These are phyloP conservation scores for Globisporangium splendens DNA, from an alignment of 352 stramenopile species.

Conservation along the genomic window DNA sequence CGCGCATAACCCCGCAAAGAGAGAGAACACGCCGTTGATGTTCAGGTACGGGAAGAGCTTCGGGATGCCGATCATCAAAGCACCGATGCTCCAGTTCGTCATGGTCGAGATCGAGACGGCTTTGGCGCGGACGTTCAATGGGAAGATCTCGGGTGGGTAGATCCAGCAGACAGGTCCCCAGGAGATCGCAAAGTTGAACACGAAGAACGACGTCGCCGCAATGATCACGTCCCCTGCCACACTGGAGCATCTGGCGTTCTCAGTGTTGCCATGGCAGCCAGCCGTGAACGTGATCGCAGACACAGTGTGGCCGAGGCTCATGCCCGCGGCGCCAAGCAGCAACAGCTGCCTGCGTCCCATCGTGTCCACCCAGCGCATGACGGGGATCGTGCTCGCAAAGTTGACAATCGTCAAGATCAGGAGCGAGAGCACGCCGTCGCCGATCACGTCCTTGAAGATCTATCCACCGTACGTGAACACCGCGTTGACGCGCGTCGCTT, in stretches of 20 bases:
- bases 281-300: constrained; percentile 30
- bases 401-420: constrained; percentile 34
- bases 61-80: constrained; percentile 35
- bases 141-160: constrained; percentile 59
- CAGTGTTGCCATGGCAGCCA: constrained; percentile 26
- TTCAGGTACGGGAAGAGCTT: constrained; percentile 49
- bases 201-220: constrained; percentile 27
- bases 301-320: constrained; percentile 39
- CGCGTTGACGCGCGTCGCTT: constrained; percentile 36
- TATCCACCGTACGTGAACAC: constrained; percentile 34
- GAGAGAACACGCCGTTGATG: constrained; percentile 48
- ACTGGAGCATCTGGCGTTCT: constrained; percentile 18
- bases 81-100: constrained; percentile 30
- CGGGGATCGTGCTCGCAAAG: constrained; percentile 35
- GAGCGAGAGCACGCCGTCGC: constrained; percentile 29
- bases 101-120: constrained; percentile 35
- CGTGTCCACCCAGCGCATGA: constrained; percentile 38
- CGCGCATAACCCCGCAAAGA: constrained; percentile 40
- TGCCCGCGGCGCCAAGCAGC: constrained; percentile 35
- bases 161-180: constrained; percentile 61
- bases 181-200: constrained; percentile 54
- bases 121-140: constrained; percentile 36
- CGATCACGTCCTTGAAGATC: constrained; percentile 36
- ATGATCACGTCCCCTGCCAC: constrained; percentile 33
- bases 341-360: constrained; percentile 32